Evolutionary conservation across 148 eudicot genomes (phyloP), one percentile per base, ranked within the genome.

Genomic region (Heliosperma pusillum): DNA sequence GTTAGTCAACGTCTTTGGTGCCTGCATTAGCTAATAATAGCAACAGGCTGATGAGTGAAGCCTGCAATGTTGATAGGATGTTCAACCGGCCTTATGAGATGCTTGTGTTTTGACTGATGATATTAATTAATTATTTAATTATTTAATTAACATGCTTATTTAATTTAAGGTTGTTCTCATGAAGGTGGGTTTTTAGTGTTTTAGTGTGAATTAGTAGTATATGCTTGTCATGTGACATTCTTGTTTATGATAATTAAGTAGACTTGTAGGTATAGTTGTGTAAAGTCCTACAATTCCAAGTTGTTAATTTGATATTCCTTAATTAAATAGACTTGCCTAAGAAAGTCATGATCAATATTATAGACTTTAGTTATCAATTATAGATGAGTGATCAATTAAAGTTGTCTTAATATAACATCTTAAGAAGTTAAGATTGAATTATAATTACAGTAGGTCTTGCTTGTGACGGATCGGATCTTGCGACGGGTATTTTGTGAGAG

Each of bases 161-260:
- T 42, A 40, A 67, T 19, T n/a, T 20, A 42, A 10, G 6, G 10
- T 12, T 50, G 17, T 22, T 65, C 69, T 65, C 16, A 5, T 45
- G 10, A 12, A n/a, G 30, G 55, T 59, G 16, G 29, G 22, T 73
- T 17, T 24, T 62, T 61, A 61, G 53, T 62, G 19, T 15, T 73
- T 59, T 8, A 60, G 15, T 60, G 15, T 42, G 57, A 55, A 24
- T 73, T 61, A 60, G 24, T 61, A 60, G 24, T 60, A n/a, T 73
- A 40, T 73, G 76, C 10, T 73, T 26, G 42, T 73, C 44, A 73
- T 22, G 36, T 73, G 76, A 44, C 68, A 3, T 67, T 67, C 13
- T 66, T 66, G 21, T 33, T 66, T 66, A 27, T 24, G 5, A 63
- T 63, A 62, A 25, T 25, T 62, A 25, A 63, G 36, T 27, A 65